phyloP scores from a whole-genome alignment of 2,329 filamentous ascomycete species.

The Dothideomycetes sp. region DNA sequence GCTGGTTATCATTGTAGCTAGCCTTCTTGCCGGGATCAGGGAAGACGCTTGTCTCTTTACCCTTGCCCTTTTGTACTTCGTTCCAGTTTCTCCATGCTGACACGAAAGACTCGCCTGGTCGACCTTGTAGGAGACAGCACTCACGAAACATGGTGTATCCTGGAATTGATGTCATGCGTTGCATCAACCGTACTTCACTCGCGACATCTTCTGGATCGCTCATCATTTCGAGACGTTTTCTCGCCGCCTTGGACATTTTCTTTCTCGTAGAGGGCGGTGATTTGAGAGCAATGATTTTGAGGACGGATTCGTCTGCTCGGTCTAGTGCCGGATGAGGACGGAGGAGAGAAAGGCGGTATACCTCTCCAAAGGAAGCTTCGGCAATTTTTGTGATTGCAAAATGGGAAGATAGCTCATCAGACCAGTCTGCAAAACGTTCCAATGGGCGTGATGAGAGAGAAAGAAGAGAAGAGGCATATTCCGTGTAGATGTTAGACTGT shows the following conservation, averaged over 20 bases:
- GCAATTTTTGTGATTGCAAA: conserved; percentile 50
- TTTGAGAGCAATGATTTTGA: conserved; percentile 34
- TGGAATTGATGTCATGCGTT: conserved; percentile 46
- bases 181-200: conserved; percentile 41
- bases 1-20: conserved; percentile 43
- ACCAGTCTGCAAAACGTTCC: conserved; percentile 30
- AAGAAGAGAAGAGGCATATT: conserved; percentile 18
- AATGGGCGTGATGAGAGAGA: conserved; percentile 20
- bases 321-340: conserved; percentile 13
- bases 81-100: conserved; percentile 36
- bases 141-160: conserved; percentile 54
- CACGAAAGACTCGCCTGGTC: conserved; percentile 40
- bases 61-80: conserved; percentile 26
- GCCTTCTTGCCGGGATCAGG: conserved; percentile 44
- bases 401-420: conserved; percentile 26
- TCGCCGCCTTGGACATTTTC: conserved; percentile 36
- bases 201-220: conserved; percentile 32
- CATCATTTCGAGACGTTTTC: conserved; percentile 31
- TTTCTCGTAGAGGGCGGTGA: conserved; percentile 31
- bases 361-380: conserved; percentile 56
- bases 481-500: conserved; percentile 8
- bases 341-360: conserved; percentile 44
- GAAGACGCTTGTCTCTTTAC: conserved; percentile 35
- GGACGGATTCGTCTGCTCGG: conserved; percentile 28
- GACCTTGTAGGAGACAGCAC: conserved; percentile 46